Conservation (phyloP, 352 stramenopile species). For the Plasmopara muralis region DNA sequence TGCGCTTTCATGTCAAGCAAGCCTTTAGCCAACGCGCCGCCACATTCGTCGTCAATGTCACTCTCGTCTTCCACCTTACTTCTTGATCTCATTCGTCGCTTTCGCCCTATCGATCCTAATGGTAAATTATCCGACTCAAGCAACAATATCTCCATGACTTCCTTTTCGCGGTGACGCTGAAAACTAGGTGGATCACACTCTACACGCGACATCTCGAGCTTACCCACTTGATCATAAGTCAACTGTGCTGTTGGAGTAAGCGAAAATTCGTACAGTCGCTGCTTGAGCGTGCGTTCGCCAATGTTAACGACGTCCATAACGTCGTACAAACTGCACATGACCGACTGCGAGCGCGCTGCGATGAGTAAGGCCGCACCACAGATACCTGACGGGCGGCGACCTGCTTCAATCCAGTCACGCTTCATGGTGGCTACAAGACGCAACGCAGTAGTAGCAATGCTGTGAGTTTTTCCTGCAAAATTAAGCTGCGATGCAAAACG, state of each 20-base stretch:
- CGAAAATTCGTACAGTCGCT: constrained; percentile 96
- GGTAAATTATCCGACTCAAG: constrained; percentile 71
- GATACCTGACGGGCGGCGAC: constrained; percentile 94
- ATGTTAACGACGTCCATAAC: constrained; percentile 93
- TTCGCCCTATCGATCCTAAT: constrained; percentile 37
- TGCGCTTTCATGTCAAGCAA: constrained; percentile 36
- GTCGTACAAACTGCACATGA: constrained; percentile 81
- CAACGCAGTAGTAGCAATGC: constrained; percentile 93
- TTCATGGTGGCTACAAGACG: constrained; percentile 97
- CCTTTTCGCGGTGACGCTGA: constrained; percentile 78
- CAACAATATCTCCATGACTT: constrained; percentile 88
- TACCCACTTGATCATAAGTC: constrained; percentile 94
- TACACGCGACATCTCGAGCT: constrained; percentile 79
- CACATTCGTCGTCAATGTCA: constrained; percentile 31
- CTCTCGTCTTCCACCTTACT: constrained; percentile 16
- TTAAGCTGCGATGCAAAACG: constrained; percentile 98
- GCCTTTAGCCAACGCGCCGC: constrained; percentile 16
- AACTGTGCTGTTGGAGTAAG: constrained; percentile 91
- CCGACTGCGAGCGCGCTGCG: constrained; percentile 92
- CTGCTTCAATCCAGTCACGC: constrained; percentile 98
- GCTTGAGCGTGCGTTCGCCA: constrained; percentile 94
- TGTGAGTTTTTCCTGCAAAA: constrained; percentile 90
- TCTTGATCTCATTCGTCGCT: constrained; percentile 6
- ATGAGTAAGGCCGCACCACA: constrained; percentile 96
- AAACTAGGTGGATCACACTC: constrained; percentile 87